Evolutionary conservation across 108 stramenopile species (phyloP).

Genomic region (Pseudonitzschia delicatissima): DNA sequence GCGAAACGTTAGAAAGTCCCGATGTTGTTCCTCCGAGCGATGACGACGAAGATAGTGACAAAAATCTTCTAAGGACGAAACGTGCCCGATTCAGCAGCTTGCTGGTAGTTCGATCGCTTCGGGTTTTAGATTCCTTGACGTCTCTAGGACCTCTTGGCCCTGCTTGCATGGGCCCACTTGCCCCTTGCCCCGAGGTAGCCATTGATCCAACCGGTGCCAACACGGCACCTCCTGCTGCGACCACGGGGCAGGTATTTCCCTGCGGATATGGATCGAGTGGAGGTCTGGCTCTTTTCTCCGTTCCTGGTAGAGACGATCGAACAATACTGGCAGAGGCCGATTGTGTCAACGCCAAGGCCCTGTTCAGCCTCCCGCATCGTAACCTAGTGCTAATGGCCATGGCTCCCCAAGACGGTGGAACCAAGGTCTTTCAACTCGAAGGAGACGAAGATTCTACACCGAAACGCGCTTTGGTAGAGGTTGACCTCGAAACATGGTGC

Average conservation of each 20-base stretch:
- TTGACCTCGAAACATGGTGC: slow-evolving; percentile 28
- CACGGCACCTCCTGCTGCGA: slow-evolving; percentile 27
- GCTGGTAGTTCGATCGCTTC: slow-evolving; percentile 43
- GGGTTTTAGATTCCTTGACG: slow-evolving; percentile 70
- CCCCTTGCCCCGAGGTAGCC: slow-evolving; percentile 2
- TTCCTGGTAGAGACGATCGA: slow-evolving; percentile 70
- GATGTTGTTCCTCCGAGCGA: slow-evolving; percentile 55
- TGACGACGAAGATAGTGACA: slow-evolving; percentile 49
- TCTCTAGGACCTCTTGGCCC: slow-evolving; percentile 77
- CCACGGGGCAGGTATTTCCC: slow-evolving; percentile 63
- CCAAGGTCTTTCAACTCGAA: neutral
- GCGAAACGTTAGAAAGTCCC: slow-evolving; percentile 15
- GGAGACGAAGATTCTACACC: neutral
- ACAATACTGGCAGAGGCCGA: slow-evolving; percentile 70
- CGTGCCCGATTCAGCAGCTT: slow-evolving; percentile 29
- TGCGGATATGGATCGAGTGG: slow-evolving; percentile 83
- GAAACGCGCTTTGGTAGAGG: slow-evolving; percentile 15
- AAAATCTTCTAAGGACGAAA: slow-evolving; percentile 8
- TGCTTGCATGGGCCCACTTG: slow-evolving; percentile 64
- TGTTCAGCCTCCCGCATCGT: slow-evolving; percentile 57
- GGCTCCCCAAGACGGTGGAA: slow-evolving; percentile 19
- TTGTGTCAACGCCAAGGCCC: slow-evolving; percentile 48
- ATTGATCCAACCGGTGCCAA: slow-evolving; percentile 9
- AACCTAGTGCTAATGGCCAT: slow-evolving; percentile 60
- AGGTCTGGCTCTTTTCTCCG: slow-evolving; percentile 64